phyloP scores from a whole-genome alignment of 169 alveolate genomes.

The Plasmodium inui region DNA sequence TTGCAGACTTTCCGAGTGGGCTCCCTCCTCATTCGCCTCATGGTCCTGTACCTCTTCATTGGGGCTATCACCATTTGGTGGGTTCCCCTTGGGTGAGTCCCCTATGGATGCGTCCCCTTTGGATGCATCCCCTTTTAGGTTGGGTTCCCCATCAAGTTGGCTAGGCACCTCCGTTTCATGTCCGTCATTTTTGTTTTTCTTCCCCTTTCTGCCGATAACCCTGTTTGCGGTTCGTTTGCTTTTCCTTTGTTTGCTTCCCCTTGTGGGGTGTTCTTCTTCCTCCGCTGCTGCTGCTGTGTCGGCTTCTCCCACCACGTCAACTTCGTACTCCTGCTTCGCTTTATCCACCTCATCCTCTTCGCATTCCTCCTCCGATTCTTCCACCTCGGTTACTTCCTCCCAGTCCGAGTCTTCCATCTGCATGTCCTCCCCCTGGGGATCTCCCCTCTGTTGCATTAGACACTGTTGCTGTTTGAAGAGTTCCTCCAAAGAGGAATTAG shows the following conservation, averaged over 20 bases:
- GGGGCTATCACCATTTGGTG: not conserved
- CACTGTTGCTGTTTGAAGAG: not conserved
- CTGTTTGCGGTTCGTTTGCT: not conserved
- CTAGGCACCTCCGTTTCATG: not conserved
- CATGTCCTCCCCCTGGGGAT: not conserved
- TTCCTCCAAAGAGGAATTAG: not conserved
- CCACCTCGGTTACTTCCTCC: not conserved
- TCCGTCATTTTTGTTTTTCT: not conserved
- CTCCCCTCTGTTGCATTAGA: not conserved
- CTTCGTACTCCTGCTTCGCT: not conserved
- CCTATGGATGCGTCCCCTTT: not conserved
- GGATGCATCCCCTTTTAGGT: not conserved
- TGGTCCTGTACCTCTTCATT: not conserved
- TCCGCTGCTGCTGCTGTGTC: not conserved
- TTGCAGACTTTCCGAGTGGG: not conserved
- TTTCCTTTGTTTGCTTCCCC: not conserved
- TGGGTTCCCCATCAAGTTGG: not conserved
- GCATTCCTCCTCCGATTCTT: not conserved
- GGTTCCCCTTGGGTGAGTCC: not conserved
- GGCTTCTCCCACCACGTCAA: not conserved
- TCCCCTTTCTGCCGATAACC: not conserved
- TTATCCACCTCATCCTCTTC: not conserved
- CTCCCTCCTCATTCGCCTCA: not conserved
- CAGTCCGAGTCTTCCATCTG: conserved; percentile 2
- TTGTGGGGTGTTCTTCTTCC: too few species aligned